Evolutionary conservation across 345 rosid species (phyloP).

Genomic region (Syzygium jambos): DNA sequence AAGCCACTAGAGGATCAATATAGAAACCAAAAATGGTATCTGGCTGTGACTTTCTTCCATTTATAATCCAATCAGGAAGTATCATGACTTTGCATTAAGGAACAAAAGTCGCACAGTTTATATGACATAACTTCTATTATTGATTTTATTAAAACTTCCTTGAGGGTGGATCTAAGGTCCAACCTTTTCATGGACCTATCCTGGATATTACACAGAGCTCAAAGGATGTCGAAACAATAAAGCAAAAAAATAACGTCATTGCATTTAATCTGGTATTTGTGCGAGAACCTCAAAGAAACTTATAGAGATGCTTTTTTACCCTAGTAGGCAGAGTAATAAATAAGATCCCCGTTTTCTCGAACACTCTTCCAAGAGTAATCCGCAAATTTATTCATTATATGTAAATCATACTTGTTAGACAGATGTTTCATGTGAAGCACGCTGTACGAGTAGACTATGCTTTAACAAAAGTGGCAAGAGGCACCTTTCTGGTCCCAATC

Average conservation of each 20-base stretch:
- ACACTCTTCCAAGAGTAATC: neutral
- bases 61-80: neutral
- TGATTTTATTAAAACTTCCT: neutral
- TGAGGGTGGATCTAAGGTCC: neutral
- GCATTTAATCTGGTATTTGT: neutral
- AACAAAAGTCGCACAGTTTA: neutral
- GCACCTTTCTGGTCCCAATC: slow-evolving; percentile 97
- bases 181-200: neutral
- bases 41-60: neutral
- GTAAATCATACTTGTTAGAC: neutral
- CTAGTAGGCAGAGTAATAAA: neutral
- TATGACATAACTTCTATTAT: neutral
- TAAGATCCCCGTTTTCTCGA: neutral
- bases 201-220: neutral
- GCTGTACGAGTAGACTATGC: neutral
- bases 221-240: neutral
- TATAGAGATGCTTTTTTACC: neutral
- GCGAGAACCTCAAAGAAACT: neutral
- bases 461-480: neutral
- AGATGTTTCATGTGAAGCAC: neutral
- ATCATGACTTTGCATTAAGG: neutral
- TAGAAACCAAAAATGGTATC: neutral
- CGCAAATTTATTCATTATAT: neutral
- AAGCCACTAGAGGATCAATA: neutral
- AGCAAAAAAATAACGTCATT: neutral